These are phyloP conservation scores for Didymella glomerata DNA, from an alignment of 2,329 filamentous ascomycete genomes.

Conservation along the genomic window DNA sequence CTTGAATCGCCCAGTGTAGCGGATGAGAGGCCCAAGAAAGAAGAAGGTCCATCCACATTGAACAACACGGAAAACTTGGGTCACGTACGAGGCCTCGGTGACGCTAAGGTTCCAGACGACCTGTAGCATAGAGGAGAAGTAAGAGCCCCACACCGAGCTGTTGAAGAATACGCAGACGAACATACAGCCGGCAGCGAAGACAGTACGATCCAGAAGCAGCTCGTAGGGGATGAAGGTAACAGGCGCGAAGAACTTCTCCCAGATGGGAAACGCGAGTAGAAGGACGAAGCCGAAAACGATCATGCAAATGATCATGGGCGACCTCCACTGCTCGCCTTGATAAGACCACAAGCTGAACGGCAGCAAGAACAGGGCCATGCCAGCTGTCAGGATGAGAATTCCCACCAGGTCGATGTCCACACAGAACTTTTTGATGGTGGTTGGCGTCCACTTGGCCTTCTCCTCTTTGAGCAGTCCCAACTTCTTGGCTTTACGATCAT, in stretches of 20 bases:
- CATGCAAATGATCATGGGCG: conserved; percentile 49
- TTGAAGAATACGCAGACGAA: conserved; percentile 45
- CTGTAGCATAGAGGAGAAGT: conserved; percentile 51
- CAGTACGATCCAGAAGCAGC: conserved; percentile 57
- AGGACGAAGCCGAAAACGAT: conserved; percentile 46
- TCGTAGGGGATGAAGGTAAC: conserved; percentile 54
- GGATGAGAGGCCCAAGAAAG: conserved; percentile 29
- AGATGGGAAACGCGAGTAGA: conserved; percentile 47
- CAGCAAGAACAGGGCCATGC: conserved; percentile 71
- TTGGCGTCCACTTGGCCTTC: background rate
- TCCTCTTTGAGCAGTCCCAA: background rate
- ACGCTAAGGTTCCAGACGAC: conserved; percentile 47
- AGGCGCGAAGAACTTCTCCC: conserved; percentile 50
- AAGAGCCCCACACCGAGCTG: conserved; percentile 45
- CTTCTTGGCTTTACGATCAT: background rate
- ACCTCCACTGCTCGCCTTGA: conserved; percentile 42
- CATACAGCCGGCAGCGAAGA: conserved; percentile 60
- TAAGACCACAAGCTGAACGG: conserved; percentile 66
- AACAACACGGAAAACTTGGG: conserved; percentile 41
- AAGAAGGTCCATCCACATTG: conserved; percentile 34
- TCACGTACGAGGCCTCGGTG: conserved; percentile 45
- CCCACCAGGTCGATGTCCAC: background rate
- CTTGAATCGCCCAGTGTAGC: conserved; percentile 31
- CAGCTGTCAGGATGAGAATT: conserved; percentile 58
- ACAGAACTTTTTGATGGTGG: background rate